phyloP scores from a whole-genome alignment of 345 rosid species.

The Citrus sp. region DNA sequence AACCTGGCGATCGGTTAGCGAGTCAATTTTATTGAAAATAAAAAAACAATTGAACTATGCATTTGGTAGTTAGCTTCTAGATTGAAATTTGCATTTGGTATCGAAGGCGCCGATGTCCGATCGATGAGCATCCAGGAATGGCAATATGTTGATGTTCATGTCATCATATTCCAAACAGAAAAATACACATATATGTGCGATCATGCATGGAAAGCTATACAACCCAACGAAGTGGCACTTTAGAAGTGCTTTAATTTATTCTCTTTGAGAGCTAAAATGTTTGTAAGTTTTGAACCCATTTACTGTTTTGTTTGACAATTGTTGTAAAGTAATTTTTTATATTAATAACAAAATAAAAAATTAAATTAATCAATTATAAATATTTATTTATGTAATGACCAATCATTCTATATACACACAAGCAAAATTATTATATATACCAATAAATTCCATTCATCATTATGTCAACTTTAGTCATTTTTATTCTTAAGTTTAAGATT shows the following conservation, averaged over 20 bases:
- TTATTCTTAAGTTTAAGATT: too few relatives aligned
- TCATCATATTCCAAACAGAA: neutral
- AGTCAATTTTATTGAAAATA: too few relatives aligned
- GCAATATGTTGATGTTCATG: neutral
- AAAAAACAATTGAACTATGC: too few relatives aligned
- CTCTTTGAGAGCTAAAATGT: neutral
- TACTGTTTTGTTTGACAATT: neutral
- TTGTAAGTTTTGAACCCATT: neutral
- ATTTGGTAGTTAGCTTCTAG: neutral
- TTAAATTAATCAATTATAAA: too few relatives aligned
- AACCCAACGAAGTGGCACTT: neutral
- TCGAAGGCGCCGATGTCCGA: too few relatives aligned
- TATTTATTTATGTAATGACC: too few relatives aligned
- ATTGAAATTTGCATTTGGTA: neutral
- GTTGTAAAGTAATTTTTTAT: neutral
- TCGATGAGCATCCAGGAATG: neutral
- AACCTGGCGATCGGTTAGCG: too few relatives aligned
- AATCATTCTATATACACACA: too few relatives aligned
- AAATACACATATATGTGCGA: neutral
- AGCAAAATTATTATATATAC: too few relatives aligned
- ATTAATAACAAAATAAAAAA: too few relatives aligned
- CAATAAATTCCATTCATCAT: too few relatives aligned
- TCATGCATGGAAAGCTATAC: neutral
- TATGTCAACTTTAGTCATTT: too few relatives aligned
- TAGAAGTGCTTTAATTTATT: neutral